These are phyloP conservation scores for Massariosphaeria phaeospora DNA, from an alignment of 495 filamentous ascomycete species.

Conservation along the genomic window DNA sequence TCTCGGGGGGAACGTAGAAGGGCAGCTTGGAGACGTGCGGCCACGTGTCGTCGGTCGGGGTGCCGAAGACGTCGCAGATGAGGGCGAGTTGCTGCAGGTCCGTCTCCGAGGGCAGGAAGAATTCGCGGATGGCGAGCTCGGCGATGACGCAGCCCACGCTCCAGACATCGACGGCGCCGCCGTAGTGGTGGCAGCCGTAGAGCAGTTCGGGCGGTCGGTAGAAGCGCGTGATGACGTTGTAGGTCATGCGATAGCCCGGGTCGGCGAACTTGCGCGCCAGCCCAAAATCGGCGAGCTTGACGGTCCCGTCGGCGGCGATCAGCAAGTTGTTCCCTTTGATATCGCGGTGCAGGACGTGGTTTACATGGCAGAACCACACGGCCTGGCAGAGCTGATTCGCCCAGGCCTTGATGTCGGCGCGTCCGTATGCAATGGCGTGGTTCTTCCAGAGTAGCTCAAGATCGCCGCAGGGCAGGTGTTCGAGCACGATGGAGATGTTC, in stretches of 20 bases:
- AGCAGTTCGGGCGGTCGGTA: constrained; percentile 81
- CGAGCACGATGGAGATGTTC: constrained; percentile 90
- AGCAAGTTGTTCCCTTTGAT: constrained; percentile 99
- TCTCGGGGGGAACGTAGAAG: constrained; percentile 59
- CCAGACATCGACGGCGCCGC: constrained; percentile 89
- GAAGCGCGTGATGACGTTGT: constrained; percentile 94
- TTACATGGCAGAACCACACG: constrained; percentile 95
- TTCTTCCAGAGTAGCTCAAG: constrained; percentile 76
- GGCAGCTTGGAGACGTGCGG: constrained; percentile 78
- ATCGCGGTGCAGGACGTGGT: constrained; percentile 90
- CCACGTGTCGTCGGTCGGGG: constrained; percentile 92
- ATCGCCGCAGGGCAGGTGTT: constrained; percentile 86
- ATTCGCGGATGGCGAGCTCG: constrained; percentile 75
- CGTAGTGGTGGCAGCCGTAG: constrained; percentile 83
- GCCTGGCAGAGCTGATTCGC: constrained; percentile 93
- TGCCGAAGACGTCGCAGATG: constrained; percentile 81
- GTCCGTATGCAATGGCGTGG: constrained; percentile 57
- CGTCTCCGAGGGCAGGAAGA: constrained; percentile 72
- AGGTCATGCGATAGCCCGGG: constrained; percentile 82
- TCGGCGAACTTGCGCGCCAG: constrained; percentile 84
- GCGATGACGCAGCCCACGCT: constrained; percentile 91
- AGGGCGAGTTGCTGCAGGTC: constrained; percentile 75
- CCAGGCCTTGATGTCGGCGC: constrained; percentile 94
- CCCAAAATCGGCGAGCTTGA: constrained; percentile 98
- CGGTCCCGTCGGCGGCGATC: constrained; percentile 83